Evolutionary conservation across 1,284 basidiomycete species (phyloP).

Genomic region (Erythrobasidium hasegawianum): DNA sequence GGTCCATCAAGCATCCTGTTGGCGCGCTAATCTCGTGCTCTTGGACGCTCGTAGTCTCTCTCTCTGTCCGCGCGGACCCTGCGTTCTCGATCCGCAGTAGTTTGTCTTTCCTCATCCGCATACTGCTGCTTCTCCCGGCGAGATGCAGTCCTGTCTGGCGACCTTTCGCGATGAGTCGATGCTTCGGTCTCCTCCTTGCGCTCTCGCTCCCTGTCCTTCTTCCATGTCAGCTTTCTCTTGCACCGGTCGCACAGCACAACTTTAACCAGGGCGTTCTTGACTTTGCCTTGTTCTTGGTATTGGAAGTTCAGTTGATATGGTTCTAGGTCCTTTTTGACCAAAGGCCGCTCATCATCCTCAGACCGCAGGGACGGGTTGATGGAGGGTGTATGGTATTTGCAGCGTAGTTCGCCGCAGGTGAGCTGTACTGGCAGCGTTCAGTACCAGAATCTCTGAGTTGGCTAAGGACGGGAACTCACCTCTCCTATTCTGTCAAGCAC

Average conservation of each 20-base stretch:
- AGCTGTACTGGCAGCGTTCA: constrained; percentile 26
- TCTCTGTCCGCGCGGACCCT: too few relatives aligned
- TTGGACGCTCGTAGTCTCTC: too few relatives aligned
- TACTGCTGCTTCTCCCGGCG: too few relatives aligned
- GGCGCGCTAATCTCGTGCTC: too few relatives aligned
- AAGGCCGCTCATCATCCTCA: constrained; percentile 37
- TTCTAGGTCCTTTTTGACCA: constrained; percentile 36
- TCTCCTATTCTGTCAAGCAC: constrained; percentile 79
- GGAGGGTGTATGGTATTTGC: constrained; percentile 59
- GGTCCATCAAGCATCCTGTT: too few relatives aligned
- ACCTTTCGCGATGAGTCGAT: too few relatives aligned
- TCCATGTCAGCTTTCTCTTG: constrained; percentile 73
- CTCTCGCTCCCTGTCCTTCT: constrained; percentile 54
- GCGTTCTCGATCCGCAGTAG: too few relatives aligned
- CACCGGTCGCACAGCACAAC: constrained; percentile 75
- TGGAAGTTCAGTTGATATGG: constrained; percentile 77
- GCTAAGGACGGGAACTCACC: constrained; percentile 45
- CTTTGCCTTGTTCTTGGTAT: constrained; percentile 71
- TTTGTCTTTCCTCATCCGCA: too few relatives aligned
- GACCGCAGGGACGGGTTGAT: constrained; percentile 38
- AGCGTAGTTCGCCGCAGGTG: constrained; percentile 82
- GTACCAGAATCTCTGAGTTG: neutral
- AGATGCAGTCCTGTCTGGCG: too few relatives aligned
- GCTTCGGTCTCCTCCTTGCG: too few relatives aligned
- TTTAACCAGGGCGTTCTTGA: constrained; percentile 79